phyloP scores from a whole-genome alignment of 441 rosid species.

The Arabidopsis lyrata region DNA sequence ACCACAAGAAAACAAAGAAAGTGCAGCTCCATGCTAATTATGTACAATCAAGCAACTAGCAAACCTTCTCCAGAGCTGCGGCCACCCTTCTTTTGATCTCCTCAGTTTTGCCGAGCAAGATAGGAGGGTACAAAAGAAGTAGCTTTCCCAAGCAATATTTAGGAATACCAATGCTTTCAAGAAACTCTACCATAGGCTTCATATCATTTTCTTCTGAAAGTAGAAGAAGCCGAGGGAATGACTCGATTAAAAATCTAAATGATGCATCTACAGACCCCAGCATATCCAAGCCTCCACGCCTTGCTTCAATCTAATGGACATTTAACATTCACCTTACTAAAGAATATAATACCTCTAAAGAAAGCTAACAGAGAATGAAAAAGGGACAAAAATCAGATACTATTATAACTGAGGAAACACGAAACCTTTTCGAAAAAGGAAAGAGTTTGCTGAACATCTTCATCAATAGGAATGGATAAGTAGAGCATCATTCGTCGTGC shows the following conservation, averaged over 20 bases:
- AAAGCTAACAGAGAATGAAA: background rate
- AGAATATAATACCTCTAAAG: background rate
- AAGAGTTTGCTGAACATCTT: slow-evolving; percentile 83
- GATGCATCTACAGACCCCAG: slow-evolving; percentile 63
- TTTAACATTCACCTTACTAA: slow-evolving; percentile 21
- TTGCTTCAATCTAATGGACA: slow-evolving; percentile 77
- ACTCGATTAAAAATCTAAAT: slow-evolving; percentile 72
- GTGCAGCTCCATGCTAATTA: slow-evolving; percentile 29
- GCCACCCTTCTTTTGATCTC: slow-evolving; percentile 51
- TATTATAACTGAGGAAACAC: background rate
- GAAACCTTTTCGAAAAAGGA: slow-evolving; percentile 90
- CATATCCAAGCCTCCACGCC: slow-evolving; percentile 89
- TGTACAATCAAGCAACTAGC: slow-evolving; percentile 12
- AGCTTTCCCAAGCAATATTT: slow-evolving; percentile 49
- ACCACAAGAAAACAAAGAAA: slow-evolving; percentile 29
- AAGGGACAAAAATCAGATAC: background rate
- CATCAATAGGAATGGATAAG: slow-evolving; percentile 80
- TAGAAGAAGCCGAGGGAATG: slow-evolving; percentile 82
- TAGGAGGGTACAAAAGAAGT: slow-evolving; percentile 80
- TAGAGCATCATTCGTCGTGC: slow-evolving; percentile 80
- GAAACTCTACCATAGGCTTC: slow-evolving; percentile 63
- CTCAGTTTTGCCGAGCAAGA: slow-evolving; percentile 53
- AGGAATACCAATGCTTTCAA: slow-evolving; percentile 65
- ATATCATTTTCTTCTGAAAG: slow-evolving; percentile 66
- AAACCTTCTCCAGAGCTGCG: slow-evolving; percentile 64